phyloP scores from a whole-genome alignment of 2,329 filamentous ascomycete genomes.

The Fusarium nematophilum region DNA sequence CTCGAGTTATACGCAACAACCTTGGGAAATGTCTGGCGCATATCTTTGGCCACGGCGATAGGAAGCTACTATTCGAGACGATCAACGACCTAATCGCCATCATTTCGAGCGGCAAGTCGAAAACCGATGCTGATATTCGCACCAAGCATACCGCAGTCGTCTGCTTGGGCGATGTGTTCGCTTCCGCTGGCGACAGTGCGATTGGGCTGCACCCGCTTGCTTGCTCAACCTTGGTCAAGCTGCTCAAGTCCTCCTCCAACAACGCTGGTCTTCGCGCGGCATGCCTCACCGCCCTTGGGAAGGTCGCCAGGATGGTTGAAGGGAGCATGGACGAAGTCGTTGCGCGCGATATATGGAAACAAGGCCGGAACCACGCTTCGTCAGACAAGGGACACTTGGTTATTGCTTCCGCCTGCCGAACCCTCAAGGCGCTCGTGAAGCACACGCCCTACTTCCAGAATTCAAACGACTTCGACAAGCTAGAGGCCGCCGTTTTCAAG shows the following conservation, averaged over 20 bases:
- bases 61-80: conserved; percentile 92
- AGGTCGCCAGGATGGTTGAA: conserved; percentile 80
- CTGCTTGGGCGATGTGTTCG: conserved; percentile 90
- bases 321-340: conserved; percentile 84
- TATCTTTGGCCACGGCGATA: conserved; percentile 86
- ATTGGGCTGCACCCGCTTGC: conserved; percentile 83
- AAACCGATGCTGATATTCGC: conserved; percentile 79
- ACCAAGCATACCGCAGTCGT: conserved; percentile 88
- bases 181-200: conserved; percentile 92
- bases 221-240: conserved; percentile 77
- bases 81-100: conserved; percentile 87
- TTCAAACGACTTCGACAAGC: conserved; percentile 87
- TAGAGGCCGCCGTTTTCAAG: conserved; percentile 87
- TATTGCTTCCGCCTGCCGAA: conserved; percentile 81
- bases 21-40: conserved; percentile 85
- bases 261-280: conserved; percentile 86
- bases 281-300: conserved; percentile 79
- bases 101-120: conserved; percentile 77
- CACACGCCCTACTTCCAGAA: conserved; percentile 88
- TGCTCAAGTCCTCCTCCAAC: conserved; percentile 81
- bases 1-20: conserved; percentile 90
- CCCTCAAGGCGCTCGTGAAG: conserved; percentile 78
- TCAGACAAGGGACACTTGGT: conserved; percentile 87
- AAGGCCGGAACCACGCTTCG: conserved; percentile 79
- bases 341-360: conserved; percentile 94